Percentiles rank a stretch among this genome's conserved stretches.
Conservation (phyloP, 805 yeast genomes). For the Ogataea ganodermae region DNA sequence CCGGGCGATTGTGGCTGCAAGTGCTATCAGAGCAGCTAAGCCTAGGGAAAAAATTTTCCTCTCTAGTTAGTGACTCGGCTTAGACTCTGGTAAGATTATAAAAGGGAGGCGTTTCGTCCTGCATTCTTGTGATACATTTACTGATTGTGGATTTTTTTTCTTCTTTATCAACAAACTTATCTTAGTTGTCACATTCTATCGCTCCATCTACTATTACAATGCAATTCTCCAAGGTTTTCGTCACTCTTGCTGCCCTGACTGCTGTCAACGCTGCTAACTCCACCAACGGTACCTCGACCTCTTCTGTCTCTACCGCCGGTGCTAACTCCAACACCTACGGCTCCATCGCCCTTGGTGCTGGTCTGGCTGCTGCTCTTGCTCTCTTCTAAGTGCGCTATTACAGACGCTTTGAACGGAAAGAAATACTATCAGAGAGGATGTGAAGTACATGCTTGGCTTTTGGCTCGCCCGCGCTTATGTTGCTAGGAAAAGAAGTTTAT, state of each 20-base stretch:
- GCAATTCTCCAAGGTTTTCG: conserved; percentile 72
- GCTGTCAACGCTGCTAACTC: conserved; percentile 66
- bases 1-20: conserved; percentile 7
- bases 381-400: conserved; percentile 33
- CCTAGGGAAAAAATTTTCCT: conserved; percentile 3
- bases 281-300: conserved; percentile 39
- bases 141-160: not conserved
- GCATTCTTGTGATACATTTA: not conserved
- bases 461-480: not conserved
- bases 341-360: conserved; percentile 80
- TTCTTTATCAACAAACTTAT: conserved; percentile 6
- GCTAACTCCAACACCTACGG: conserved; percentile 46
- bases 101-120: conserved; percentile 9
- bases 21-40: not conserved
- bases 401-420: conserved; percentile 10
- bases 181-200: conserved; percentile 8
- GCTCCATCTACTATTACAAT: conserved; percentile 39
- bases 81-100: conserved; percentile 9
- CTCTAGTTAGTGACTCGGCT: not conserved
- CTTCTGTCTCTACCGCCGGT: conserved; percentile 47
- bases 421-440: conserved; percentile 7
- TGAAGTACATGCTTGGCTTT: conserved; percentile 2
- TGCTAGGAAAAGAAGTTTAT: conserved; percentile 9
- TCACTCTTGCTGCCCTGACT: conserved; percentile 70
- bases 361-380: conserved; percentile 79